Conservation (phyloP, 2,329 filamentous ascomycete species). For the Emergomyces africanus region DNA sequence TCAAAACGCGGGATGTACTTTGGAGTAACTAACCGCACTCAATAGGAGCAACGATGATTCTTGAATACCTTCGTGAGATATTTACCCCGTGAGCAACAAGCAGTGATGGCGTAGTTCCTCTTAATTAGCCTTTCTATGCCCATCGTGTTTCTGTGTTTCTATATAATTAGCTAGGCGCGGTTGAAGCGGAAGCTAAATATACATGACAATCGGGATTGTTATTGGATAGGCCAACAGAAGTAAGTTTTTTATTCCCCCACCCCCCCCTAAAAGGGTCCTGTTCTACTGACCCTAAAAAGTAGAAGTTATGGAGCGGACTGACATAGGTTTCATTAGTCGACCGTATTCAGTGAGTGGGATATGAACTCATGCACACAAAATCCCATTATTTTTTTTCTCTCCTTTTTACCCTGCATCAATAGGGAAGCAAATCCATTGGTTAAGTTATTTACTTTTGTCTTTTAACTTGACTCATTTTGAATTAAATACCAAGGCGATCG, state of each 20-base stretch:
- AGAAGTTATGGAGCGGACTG: neutral
- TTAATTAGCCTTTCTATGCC: neutral
- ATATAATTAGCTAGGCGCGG: no score
- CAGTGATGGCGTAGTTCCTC: neutral
- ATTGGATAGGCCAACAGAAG: constrained; percentile 2
- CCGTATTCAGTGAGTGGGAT: constrained; percentile 38
- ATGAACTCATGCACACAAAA: neutral
- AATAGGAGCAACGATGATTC: constrained; percentile 31
- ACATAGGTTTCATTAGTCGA: constrained; percentile 25
- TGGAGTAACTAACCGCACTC: neutral
- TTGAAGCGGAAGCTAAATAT: neutral
- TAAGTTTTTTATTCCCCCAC: neutral
- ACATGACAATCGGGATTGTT: neutral
- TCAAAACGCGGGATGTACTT: neutral
- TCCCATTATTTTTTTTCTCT: neutral
- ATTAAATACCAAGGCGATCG: constrained; percentile 32
- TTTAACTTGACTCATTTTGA: neutral
- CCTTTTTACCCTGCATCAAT: no score
- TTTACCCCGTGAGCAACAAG: neutral
- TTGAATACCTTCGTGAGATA: constrained; percentile 39
- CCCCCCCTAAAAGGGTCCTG: no score
- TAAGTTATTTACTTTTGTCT: neutral
- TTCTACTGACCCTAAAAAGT: neutral
- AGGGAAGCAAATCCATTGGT: no score
- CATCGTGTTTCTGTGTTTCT: neutral